phyloP scores from a whole-genome alignment of 2,329 filamentous ascomycete genomes.

The Ambrosiella xylebori region DNA sequence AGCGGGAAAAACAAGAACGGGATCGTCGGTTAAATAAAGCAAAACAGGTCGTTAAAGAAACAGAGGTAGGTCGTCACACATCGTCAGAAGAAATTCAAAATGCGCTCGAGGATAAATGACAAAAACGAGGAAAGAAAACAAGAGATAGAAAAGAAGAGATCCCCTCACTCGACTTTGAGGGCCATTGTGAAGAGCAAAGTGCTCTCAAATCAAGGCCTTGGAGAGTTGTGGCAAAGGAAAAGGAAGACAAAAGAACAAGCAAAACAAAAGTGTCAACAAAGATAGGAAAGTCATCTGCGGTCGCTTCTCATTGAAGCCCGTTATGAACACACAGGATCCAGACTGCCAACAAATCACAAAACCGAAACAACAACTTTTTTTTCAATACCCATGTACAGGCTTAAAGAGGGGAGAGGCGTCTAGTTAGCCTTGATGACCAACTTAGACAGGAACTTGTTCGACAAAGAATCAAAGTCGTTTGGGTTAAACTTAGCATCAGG shows the following conservation, averaged over 20 bases:
- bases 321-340: too few relatives aligned
- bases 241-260: too few relatives aligned
- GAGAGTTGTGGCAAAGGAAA: too few relatives aligned
- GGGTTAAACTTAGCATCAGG: constrained; percentile 71
- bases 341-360: too few relatives aligned
- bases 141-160: constrained; percentile 5
- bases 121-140: constrained; percentile 9
- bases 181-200: neutral
- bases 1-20: constrained; percentile 17
- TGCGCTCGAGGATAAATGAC: constrained; percentile 13
- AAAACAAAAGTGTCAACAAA: too few relatives aligned
- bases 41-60: neutral
- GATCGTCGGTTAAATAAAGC: constrained; percentile 13
- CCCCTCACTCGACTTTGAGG: neutral
- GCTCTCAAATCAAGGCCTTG: too few relatives aligned
- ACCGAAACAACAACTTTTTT: constrained; percentile 14
- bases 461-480: constrained; percentile 83
- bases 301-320: too few relatives aligned
- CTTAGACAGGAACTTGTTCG: constrained; percentile 94
- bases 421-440: constrained; percentile 90
- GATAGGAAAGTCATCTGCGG: too few relatives aligned
- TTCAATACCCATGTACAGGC: neutral
- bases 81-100: constrained; percentile 19
- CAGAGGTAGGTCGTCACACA: constrained; percentile 20
- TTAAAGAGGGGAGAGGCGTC: constrained; percentile 10